Base-by-base conservation (phyloP, 306 rosid species). In the Acacia melanoxylon region DNA sequence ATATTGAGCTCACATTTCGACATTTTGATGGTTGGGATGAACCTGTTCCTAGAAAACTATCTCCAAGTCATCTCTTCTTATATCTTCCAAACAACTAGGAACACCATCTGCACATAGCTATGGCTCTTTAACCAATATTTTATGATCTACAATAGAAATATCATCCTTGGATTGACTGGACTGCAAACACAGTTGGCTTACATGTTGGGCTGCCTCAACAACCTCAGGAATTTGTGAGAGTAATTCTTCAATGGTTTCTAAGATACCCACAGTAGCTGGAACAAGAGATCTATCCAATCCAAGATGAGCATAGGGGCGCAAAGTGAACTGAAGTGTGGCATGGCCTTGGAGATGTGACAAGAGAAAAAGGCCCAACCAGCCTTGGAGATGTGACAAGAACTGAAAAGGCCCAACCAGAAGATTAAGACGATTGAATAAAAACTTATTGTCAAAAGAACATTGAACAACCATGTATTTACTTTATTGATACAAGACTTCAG, bases 1-100 rank as follows among this genome's bases (percentile, higher is more conserved):
- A 88, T 82, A 95, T 87, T 41, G 99, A 90, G 83, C 88, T 93
- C 78, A 93, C 99, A 83, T 95, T 95, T 63, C 98, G 90, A 82
- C 93, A 95, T 84, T 95, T 95, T 54, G 96, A 95, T 72, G 99
- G 98, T 86, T 95, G 99, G 76, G 98, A 95, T 13, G 99, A 95
- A 54, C 97, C 98, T 42, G 99, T 95, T 72, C 99, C 99, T 25
- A 95, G 92, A 87, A 95, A 80, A 95, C 92, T 42, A 95, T 87
- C 93, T 95, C 99, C 91, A 95, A 78, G 90, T 93, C 98, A 81
- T 95, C 98, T 86, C 94, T 92, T 83, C 89, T 86, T 83, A 93
- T 78, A 85, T 89, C 84, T 82, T 92, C 94, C 89, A 95, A 83
- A 87, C 98, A 95, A 76, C 89, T 83, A 74, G 94, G 97, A 89